phyloP scores from a whole-genome alignment of 1,139 yeast species.

The Pichia cactophila region DNA sequence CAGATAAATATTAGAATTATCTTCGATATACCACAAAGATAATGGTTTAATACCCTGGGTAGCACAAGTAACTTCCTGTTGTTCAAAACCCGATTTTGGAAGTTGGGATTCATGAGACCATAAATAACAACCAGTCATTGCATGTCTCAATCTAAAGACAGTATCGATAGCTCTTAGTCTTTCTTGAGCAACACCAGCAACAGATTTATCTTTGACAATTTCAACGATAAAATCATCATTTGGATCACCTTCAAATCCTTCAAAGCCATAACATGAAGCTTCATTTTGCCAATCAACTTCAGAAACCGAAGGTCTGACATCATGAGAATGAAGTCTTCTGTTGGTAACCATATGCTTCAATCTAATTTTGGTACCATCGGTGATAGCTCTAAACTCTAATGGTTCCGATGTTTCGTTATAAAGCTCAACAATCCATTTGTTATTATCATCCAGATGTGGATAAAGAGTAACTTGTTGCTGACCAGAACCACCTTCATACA shows the following conservation, averaged over 20 bases:
- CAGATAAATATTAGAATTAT: slow-evolving; percentile 47
- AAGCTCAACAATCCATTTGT: slow-evolving; percentile 75
- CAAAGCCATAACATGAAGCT: slow-evolving; percentile 84
- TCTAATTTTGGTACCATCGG: slow-evolving; percentile 75
- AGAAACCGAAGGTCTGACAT: slow-evolving; percentile 87
- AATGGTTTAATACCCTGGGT: slow-evolving; percentile 67
- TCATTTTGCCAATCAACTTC: slow-evolving; percentile 96
- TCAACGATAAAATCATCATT: slow-evolving; percentile 94
- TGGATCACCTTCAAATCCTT: slow-evolving; percentile 88
- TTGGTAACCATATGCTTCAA: slow-evolving; percentile 60
- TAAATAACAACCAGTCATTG: slow-evolving; percentile 81
- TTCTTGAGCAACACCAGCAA: slow-evolving; percentile 50
- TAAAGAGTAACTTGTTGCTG: slow-evolving; percentile 93
- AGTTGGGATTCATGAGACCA: slow-evolving; percentile 81
- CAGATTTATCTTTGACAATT: slow-evolving; percentile 57
- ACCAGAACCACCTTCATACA: slow-evolving; percentile 85
- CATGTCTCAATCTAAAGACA: slow-evolving; percentile 79
- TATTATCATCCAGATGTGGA: slow-evolving; percentile 86
- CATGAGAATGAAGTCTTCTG: slow-evolving; percentile 92
- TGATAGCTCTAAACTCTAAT: slow-evolving; percentile 49
- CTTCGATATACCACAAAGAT: slow-evolving; percentile 84
- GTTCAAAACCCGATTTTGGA: slow-evolving; percentile 95
- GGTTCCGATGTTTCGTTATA: slow-evolving; percentile 50
- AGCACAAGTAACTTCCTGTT: slow-evolving; percentile 94
- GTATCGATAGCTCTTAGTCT: slow-evolving; percentile 74